Evolutionary conservation across 306 rosid species (phyloP), one percentile per base, ranked within the genome.

Genomic region (Nissolia schottii): DNA sequence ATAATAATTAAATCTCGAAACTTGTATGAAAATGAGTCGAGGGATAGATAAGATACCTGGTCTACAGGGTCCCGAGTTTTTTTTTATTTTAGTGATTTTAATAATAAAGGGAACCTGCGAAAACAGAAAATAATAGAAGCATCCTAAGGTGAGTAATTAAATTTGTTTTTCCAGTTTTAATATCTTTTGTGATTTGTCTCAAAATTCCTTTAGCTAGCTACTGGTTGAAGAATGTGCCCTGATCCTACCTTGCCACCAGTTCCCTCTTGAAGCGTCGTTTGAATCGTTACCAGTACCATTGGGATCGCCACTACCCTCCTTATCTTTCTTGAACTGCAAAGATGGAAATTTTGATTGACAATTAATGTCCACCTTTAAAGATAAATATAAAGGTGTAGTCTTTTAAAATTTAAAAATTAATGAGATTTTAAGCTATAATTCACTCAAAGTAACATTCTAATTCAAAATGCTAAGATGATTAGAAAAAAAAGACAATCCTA

Each of bases 241-340:
- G 86, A 20, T 66, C 80, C 25, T 86, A 93, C 98, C 98, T 84
- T 93, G 77, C 98, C 98, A 93, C 98, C 98, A 93, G 77, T 93
- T 90, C 72, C 96, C 98, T 28, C 98, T 81, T 45, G 96, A 87
- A 63, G 86, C 87, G 8, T 78, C 45, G 77, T 82, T 82, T 19
- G 92, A 75, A 68, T 83, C 84, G 46, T 64, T 80, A 41, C 80
- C 94, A 72, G 61, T 80, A 41, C 80, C 94, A 72, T 77, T 82
- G 50, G 79, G 58, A 53, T 88, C 90, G 24, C 73, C 91, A 48
- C 73, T 89, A 48, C 84, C 83, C 4, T 73, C 71, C 43, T 67
- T 83, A 54, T 90, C 96, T 71, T 88, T 90, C 80, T 87, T 88
- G 20, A 43, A 67, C 96, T 90, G 85, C 20, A 46, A 51, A 48